phyloP scores from a whole-genome alignment of 352 stramenopile species.

The Saprolegnia parasitica region DNA sequence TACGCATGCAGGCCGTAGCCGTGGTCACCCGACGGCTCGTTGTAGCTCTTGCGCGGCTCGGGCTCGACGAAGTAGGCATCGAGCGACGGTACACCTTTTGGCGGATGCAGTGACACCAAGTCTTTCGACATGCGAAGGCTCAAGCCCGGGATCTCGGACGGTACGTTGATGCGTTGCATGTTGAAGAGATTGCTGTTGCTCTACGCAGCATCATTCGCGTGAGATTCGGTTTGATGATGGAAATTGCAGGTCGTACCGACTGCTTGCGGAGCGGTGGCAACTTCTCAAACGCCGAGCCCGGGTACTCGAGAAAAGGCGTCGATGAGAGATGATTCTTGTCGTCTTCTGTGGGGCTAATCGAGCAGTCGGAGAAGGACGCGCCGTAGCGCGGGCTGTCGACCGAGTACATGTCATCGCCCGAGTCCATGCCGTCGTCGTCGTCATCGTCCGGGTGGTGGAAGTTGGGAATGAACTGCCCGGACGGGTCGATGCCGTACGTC shows the following conservation, averaged over 20 bases:
- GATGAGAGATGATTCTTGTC: constrained; percentile 11
- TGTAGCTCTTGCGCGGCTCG: background rate
- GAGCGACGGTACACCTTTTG: background rate
- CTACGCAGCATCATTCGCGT: background rate
- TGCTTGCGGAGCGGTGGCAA: constrained; percentile 22
- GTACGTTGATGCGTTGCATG: constrained; percentile 19
- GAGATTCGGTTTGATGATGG: background rate
- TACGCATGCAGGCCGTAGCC: background rate
- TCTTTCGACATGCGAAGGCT: constrained; percentile 26
- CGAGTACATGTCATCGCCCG: constrained; percentile 46
- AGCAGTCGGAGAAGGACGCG: constrained; percentile 49
- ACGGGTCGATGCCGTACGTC: constrained; percentile 65
- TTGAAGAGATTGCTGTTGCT: constrained; percentile 10
- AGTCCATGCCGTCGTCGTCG: constrained; percentile 53
- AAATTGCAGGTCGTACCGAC: background rate
- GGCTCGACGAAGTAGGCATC: constrained; percentile 24
- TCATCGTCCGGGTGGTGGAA: constrained; percentile 37
- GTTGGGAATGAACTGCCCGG: constrained; percentile 37
- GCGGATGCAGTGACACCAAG: background rate
- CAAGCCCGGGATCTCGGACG: constrained; percentile 17
- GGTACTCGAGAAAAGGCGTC: constrained; percentile 21
- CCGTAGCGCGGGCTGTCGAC: constrained; percentile 47
- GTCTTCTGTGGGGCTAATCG: constrained; percentile 32
- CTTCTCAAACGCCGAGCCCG: constrained; percentile 19
- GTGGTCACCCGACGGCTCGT: background rate